Base-by-base conservation (phyloP, 2,329 filamentous ascomycete species). In the Nemania sp. region DNA sequence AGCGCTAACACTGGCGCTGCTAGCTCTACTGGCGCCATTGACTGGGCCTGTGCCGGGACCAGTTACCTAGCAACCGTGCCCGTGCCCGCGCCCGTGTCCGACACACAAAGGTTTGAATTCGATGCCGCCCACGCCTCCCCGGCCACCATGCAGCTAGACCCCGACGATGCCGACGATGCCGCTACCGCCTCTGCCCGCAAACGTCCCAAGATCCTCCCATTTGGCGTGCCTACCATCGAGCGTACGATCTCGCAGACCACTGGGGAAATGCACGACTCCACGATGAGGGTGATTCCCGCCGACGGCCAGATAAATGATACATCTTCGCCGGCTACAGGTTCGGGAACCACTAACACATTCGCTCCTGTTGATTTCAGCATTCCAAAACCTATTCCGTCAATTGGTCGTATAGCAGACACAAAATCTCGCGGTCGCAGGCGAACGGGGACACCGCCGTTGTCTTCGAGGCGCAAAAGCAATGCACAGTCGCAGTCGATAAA, bases 381-480 rank as follows among this genome's bases (percentile, higher is more conserved):
- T 22, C 54, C 70, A 31, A 68, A 68, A 47, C 66, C 70, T n/a
- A 68, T 71, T 52, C 70, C 72, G 9, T 71, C 73, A 31, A 71
- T 74, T 61, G 73, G 72, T 52, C 70, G 70, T 31, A 62, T 72
- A 20, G 63, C 73, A 6, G 71, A 76, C 36, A 70, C 72, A 31
- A 75, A 70, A 52, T 71, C 72, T 19, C 72, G 71, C 28, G 56
- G 48, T 33, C 63, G 66, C 30, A 66, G 55, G 37, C 64, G 64
- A 43, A 41, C 60, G 8, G 63, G 63, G n/a, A 68, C 67, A 7
- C 67, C 68, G 22, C 68, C 68, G 2, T 30, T 61, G 23, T 54
- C 49, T 30, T 59, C 63, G 22, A 66, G 57, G 42, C 56, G 59
- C 15, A 69, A 64, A 33, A 15, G 36, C 23, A 39, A 58, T 19